A percentile compares a stretch with the other conserved stretches of the same genome.
Evolutionary conservation across 495 filamentous ascomycete genomes (phyloP).

Genomic region (Podospora conica): DNA sequence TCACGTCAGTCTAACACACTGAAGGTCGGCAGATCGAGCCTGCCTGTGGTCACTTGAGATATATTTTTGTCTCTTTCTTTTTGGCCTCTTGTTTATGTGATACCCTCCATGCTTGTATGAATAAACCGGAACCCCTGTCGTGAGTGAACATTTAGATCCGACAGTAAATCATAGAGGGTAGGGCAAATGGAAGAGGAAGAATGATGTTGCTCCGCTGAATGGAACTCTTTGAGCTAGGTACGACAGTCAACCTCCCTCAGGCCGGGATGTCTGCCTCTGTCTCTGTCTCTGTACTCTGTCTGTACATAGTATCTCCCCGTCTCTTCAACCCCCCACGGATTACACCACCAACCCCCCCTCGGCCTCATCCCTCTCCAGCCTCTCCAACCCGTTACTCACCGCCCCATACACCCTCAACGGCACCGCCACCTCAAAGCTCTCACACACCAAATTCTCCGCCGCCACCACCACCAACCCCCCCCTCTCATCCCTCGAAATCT

Average conservation of each 20-base stretch:
- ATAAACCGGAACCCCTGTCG: neutral
- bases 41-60: neutral
- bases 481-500: constrained; percentile 63
- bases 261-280: neutral
- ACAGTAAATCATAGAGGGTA: no score
- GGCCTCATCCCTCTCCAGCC: constrained; percentile 44
- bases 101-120: no score
- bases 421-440: constrained; percentile 84
- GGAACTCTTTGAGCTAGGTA: neutral
- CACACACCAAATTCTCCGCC: constrained; percentile 68
- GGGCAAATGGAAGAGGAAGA: neutral
- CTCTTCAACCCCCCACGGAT: neutral
- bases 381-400: constrained; percentile 39
- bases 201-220: neutral
- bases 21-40: neutral
- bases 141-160: neutral
- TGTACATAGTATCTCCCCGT: no score
- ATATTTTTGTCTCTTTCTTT: neutral
- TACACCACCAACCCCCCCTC: constrained; percentile 46
- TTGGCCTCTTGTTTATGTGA: no score
- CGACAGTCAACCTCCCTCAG: neutral
- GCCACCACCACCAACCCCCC: constrained; percentile 61
- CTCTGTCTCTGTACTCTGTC: no score
- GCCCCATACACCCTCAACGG: constrained; percentile 81
- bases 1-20: neutral